phyloP scores from a whole-genome alignment of 2,329 filamentous ascomycete genomes.

The Penicillium sp. region DNA sequence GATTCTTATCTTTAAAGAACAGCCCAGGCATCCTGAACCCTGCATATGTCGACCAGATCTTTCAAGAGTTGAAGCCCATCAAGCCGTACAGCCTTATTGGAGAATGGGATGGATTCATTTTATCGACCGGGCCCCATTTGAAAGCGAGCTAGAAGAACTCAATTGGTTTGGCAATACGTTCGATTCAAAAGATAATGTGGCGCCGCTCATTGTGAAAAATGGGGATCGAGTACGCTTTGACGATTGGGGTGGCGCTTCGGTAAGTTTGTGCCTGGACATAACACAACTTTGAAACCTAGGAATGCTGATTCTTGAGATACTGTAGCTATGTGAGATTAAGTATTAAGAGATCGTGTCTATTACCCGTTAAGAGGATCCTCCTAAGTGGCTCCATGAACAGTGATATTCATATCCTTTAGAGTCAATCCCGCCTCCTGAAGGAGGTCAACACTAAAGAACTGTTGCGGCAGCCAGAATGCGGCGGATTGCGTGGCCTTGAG shows the following conservation, averaged over 20 bases:
- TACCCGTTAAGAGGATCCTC: too few species aligned
- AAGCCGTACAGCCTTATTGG: constrained; percentile 27
- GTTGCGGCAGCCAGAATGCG: background rate
- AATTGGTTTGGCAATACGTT: constrained; percentile 37
- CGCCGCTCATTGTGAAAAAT: constrained; percentile 28
- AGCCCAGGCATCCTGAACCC: constrained; percentile 2
- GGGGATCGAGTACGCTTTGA: constrained; percentile 11
- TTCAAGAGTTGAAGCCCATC: constrained; percentile 21
- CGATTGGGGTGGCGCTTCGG: constrained; percentile 17
- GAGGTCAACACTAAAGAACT: background rate
- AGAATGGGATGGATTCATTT: constrained; percentile 29
- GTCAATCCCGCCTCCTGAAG: background rate
- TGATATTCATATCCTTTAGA: background rate
- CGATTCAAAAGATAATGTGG: constrained; percentile 29
- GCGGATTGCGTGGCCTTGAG: background rate
- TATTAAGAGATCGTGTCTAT: constrained; percentile 15
- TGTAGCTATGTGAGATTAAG: constrained; percentile 14
- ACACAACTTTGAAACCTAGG: background rate
- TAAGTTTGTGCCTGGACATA: background rate
- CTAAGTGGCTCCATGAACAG: too few species aligned
- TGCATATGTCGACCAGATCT: constrained; percentile 3
- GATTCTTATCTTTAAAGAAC: constrained; percentile 9
- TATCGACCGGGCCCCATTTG: constrained; percentile 26
- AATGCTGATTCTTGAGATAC: background rate
- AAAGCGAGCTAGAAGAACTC: constrained; percentile 21